phyloP scores from a whole-genome alignment of 2,329 filamentous ascomycete genomes.

The Sporothrix dimorphospora region DNA sequence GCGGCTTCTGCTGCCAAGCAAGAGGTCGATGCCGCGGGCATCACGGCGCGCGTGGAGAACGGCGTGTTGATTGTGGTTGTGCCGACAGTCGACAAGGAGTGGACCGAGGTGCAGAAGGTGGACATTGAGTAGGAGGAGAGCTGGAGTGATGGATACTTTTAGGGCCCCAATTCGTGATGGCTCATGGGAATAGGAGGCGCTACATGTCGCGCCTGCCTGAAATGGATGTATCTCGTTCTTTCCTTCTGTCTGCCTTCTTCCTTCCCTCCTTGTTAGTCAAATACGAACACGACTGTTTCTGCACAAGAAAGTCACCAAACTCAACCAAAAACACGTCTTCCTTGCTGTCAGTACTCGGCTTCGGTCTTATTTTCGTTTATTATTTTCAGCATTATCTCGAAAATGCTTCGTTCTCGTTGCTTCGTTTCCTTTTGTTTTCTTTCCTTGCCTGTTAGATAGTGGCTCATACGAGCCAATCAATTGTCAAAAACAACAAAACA shows the following conservation, averaged over 20 bases:
- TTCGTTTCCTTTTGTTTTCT: neutral
- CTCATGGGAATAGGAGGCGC: neutral
- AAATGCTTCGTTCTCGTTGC: neutral
- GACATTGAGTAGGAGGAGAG: conserved; percentile 53
- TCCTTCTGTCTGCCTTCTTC: neutral
- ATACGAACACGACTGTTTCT: neutral
- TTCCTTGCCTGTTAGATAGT: neutral
- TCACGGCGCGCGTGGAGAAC: conserved; percentile 77
- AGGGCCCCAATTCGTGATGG: conserved; percentile 16
- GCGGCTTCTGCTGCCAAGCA: conserved; percentile 38
- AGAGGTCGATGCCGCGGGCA: conserved; percentile 66
- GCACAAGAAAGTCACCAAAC: neutral
- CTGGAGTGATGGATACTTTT: neutral
- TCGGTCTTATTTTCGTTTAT: neutral
- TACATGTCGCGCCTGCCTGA: neutral
- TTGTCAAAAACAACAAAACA: neutral
- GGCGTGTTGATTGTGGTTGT: conserved; percentile 77
- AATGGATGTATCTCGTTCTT: conserved; percentile 14
- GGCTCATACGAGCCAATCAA: conserved; percentile 8
- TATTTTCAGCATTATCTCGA: neutral
- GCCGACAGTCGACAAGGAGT: conserved; percentile 65
- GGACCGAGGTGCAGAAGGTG: conserved; percentile 65
- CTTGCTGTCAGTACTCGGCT: neutral
- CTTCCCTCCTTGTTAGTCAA: neutral
- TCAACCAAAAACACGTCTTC: neutral